A percentile compares a stretch with the other conserved stretches of the same genome.
phyloP scores from a whole-genome alignment of 139 green algal species.

The Chara braunii region DNA sequence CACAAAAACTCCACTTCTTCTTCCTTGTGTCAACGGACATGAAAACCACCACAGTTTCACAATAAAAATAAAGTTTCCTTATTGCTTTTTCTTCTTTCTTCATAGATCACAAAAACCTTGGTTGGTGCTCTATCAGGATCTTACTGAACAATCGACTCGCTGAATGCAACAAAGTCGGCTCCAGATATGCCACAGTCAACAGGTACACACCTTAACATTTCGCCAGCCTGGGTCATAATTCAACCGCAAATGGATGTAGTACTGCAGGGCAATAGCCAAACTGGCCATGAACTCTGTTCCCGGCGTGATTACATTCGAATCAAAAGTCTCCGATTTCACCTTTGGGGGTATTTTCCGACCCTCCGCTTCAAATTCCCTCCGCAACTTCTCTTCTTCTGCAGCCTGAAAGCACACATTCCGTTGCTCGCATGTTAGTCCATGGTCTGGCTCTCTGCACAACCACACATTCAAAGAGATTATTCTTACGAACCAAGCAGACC shows the following conservation, averaged over 20 bases:
- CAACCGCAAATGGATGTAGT: conserved; percentile 88
- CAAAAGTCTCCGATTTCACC: conserved; percentile 64
- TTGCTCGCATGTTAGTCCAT: not conserved
- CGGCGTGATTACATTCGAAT: conserved; percentile 97
- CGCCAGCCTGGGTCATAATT: conserved; percentile 87
- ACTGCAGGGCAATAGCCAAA: conserved; percentile 87
- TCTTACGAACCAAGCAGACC: no score
- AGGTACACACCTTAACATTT: conserved; percentile 68
- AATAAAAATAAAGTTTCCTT: no score
- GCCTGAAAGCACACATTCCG: conserved; percentile 45
- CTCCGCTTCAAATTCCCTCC: conserved; percentile 77
- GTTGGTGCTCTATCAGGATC: no score
- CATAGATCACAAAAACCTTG: no score
- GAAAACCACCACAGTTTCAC: no score
- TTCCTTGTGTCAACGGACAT: no score
- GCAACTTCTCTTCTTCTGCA: conserved; percentile 75
- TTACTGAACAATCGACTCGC: no score
- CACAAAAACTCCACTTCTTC: no score
- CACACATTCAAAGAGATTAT: no score
- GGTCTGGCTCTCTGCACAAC: not conserved
- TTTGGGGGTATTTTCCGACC: conserved; percentile 63
- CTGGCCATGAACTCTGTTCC: conserved; percentile 97
- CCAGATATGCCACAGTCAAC: not conserved
- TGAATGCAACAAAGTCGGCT: no score
- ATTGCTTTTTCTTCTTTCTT: no score